These are phyloP conservation scores for Kodamaea sp. DNA, from an alignment of 1,139 yeast genomes.

Conservation along the genomic window DNA sequence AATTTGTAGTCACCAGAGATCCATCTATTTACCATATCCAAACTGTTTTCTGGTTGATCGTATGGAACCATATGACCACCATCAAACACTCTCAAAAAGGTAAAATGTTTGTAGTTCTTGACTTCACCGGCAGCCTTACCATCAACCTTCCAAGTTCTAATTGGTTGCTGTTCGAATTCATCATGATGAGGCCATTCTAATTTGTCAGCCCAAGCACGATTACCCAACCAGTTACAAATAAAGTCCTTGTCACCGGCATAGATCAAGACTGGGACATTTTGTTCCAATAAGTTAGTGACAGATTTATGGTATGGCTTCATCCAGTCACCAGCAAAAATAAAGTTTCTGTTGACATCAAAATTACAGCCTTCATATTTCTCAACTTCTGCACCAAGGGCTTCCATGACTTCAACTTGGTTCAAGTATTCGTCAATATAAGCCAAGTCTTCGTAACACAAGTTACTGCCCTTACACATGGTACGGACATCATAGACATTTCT, in stretches of 20 bases:
- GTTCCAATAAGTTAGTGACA: constrained; percentile 53
- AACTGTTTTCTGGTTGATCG: constrained; percentile 45
- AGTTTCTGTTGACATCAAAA: constrained; percentile 77
- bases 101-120: constrained; percentile 43
- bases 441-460: constrained; percentile 72
- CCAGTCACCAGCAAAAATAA: constrained; percentile 86
- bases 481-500: constrained; percentile 93
- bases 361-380: constrained; percentile 81
- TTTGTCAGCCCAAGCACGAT: constrained; percentile 74
- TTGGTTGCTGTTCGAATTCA: constrained; percentile 44
- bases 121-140: constrained; percentile 44
- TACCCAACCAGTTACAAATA: constrained; percentile 85
- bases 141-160: constrained; percentile 38
- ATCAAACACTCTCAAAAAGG: constrained; percentile 45
- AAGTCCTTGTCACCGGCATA: constrained; percentile 88
- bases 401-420: constrained; percentile 66
- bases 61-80: constrained; percentile 53
- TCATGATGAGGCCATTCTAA: constrained; percentile 63
- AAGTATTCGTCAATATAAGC: constrained; percentile 64
- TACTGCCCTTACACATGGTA: constrained; percentile 68
- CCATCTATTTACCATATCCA: constrained; percentile 50
- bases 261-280: constrained; percentile 64
- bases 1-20: constrained; percentile 30
- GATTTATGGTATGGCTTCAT: constrained; percentile 81
- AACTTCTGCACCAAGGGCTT: constrained; percentile 89